Conservation (phyloP, 306 rosid species). For the Cyclanthera cordifolia region DNA sequence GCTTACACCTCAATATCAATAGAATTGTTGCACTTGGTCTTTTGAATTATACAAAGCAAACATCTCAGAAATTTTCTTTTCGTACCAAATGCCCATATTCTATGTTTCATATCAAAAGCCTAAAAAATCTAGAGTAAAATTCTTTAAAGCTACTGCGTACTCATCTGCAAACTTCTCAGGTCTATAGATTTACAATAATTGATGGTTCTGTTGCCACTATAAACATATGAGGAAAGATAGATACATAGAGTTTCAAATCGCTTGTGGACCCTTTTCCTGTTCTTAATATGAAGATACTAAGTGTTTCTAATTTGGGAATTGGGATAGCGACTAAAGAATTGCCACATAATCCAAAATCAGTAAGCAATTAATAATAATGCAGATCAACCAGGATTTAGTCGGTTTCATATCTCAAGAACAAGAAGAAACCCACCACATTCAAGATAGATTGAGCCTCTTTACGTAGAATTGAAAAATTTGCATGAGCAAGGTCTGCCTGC, state of each 20-base stretch:
- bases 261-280: background rate
- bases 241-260: background rate
- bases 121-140: background rate
- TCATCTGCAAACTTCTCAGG: too few relatives aligned
- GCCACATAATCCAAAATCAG: background rate
- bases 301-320: background rate
- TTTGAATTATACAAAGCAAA: background rate
- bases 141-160: background rate
- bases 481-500: slow-evolving; percentile 72
- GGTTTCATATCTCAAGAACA: background rate
- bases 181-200: background rate
- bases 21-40: background rate
- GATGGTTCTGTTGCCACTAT: background rate
- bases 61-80: background rate
- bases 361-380: background rate
- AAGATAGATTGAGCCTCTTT: slow-evolving; percentile 79
- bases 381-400: background rate
- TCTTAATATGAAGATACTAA: background rate
- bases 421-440: slow-evolving; percentile 51
- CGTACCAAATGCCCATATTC: background rate
- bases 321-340: background rate
- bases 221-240: background rate
- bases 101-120: too few relatives aligned
- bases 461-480: slow-evolving; percentile 74
- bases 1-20: background rate